These are phyloP conservation scores for Fusarium chaquense DNA, from an alignment of 2,329 filamentous ascomycete species.

Conservation along the genomic window DNA sequence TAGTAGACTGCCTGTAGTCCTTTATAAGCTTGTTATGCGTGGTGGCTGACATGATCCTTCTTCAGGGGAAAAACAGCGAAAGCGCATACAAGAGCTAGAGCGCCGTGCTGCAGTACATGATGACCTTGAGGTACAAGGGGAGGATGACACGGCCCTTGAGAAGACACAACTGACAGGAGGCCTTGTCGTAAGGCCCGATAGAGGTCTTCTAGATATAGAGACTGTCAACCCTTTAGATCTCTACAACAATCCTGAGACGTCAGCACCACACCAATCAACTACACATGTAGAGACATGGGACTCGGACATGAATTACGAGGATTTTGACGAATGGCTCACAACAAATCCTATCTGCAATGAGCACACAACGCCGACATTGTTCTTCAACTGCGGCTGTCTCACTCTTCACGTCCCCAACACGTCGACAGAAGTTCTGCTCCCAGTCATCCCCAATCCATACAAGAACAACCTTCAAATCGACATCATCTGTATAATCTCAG, in stretches of 20 bases:
- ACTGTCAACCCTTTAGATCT: constrained; percentile 40
- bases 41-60: constrained; percentile 45
- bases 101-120: constrained; percentile 32
- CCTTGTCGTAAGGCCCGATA: background rate
- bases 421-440: constrained; percentile 38
- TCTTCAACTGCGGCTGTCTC: constrained; percentile 46
- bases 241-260: constrained; percentile 9
- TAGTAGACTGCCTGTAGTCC: background rate
- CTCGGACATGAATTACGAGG: constrained; percentile 8
- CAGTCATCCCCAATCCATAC: constrained; percentile 43
- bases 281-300: constrained; percentile 11
- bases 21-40: constrained; percentile 5
- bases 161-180: background rate
- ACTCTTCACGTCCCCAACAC: constrained; percentile 42
- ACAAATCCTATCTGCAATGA: constrained; percentile 13
- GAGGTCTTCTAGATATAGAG: constrained; percentile 1
- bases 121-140: background rate
- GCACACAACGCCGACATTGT: constrained; percentile 19
- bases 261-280: constrained; percentile 5
- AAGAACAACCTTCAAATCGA: constrained; percentile 48
- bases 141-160: background rate
- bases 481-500: constrained; percentile 42
- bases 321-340: constrained; percentile 37
- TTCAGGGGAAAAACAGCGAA: constrained; percentile 48
- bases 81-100: constrained; percentile 46